These are phyloP conservation scores for Gracilaria domingensis DNA, from an alignment of 23 red algal species.

Conservation along the genomic window DNA sequence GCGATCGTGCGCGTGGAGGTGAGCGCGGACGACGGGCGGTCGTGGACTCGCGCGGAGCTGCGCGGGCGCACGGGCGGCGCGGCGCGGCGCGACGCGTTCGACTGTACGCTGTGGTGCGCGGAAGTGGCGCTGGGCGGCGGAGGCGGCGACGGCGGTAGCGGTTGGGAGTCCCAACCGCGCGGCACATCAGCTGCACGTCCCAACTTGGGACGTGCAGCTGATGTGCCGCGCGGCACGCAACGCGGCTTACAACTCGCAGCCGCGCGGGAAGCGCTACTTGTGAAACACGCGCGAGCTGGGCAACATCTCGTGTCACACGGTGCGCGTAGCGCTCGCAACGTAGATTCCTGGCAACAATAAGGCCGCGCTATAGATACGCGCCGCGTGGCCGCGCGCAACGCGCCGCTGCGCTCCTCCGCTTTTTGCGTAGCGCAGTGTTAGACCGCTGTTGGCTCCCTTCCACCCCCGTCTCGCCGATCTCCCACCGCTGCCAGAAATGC, in stretches of 20 bases:
- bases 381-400: too few relatives aligned
- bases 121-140: background rate
- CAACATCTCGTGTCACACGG: conserved; percentile 88
- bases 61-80: background rate
- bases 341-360: too few relatives aligned
- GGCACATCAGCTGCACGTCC: too few relatives aligned
- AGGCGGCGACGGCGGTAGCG: too few relatives aligned
- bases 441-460: too few relatives aligned
- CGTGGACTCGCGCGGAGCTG: conserved; percentile 72
- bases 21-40: conserved; percentile 67
- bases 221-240: conserved; percentile 77
- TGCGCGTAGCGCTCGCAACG: too few relatives aligned
- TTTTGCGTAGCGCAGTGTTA: too few relatives aligned
- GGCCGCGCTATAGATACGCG: too few relatives aligned
- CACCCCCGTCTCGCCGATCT: too few relatives aligned
- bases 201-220: background rate
- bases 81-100: conserved; percentile 39
- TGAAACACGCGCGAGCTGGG: conserved; percentile 87
- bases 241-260: conserved; percentile 79
- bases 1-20: conserved; percentile 2
- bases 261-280: conserved; percentile 46
- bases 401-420: too few relatives aligned
- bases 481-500: too few relatives aligned
- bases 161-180: too few relatives aligned
- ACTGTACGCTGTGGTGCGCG: conserved; percentile 82